A percentile compares a stretch with the other conserved stretches of the same genome.
phyloP scores from a whole-genome alignment of 1,284 basidiomycete species.

The Tylopilus orsonianus region DNA sequence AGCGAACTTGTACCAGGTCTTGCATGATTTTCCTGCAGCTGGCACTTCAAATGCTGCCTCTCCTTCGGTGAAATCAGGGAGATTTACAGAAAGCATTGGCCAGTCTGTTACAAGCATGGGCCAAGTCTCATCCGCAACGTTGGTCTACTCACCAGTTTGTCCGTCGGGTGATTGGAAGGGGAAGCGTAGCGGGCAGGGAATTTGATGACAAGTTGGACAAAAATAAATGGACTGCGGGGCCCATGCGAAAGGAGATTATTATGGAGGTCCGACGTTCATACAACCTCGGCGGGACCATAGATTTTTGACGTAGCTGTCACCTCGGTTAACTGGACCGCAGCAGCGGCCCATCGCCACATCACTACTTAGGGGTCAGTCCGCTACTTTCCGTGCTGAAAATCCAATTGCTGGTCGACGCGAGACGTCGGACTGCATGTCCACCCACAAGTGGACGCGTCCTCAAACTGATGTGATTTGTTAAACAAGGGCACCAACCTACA shows the following conservation, averaged over 20 bases:
- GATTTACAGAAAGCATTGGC: slow-evolving; percentile 21
- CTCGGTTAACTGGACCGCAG: not conserved
- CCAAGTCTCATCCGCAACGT: not conserved
- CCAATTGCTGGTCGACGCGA: too few species aligned
- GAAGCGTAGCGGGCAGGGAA: not conserved
- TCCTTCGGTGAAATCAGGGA: slow-evolving; percentile 27
- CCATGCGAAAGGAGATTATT: too few species aligned
- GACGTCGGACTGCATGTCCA: too few species aligned
- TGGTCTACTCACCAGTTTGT: slow-evolving; percentile 2
- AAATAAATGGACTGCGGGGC: too few species aligned
- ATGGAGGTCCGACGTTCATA: too few species aligned
- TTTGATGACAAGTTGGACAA: not conserved
- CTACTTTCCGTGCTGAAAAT: too few species aligned
- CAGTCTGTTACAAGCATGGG: slow-evolving; percentile 6
- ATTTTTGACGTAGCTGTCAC: not conserved
- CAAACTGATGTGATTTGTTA: too few species aligned
- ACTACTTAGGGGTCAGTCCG: too few species aligned
- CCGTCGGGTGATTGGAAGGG: not conserved
- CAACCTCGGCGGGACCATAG: not conserved
- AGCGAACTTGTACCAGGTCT: slow-evolving; percentile 47
- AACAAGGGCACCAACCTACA: too few species aligned
- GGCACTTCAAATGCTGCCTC: slow-evolving; percentile 27
- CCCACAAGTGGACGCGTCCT: too few species aligned
- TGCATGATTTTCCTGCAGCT: slow-evolving; percentile 33
- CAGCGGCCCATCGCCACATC: not conserved